Base-by-base conservation (phyloP, 1,139 yeast genomes). In the Citeromyces hawaiiensis region DNA sequence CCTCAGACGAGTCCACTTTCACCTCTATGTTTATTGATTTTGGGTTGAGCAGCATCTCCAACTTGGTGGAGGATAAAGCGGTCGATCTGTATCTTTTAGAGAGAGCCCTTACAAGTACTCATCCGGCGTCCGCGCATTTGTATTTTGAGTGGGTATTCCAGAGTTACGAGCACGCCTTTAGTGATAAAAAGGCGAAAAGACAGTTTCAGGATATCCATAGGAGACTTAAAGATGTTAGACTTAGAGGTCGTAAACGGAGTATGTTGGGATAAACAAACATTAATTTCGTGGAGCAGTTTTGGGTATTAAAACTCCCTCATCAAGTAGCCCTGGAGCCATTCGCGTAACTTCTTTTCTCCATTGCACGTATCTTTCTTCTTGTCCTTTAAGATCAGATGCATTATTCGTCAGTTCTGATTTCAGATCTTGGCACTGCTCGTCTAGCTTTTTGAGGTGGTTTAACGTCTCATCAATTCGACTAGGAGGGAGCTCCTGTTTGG, bases 31-130 rank as follows among this genome's bases (percentile, higher is more conserved):
- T 91, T 51, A 93, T 93, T 44, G 99, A 93, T 53, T 91, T 93
- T 60, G 99, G 99, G 0, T 67, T 93, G 15, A 76, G 83, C 4
- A 75, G 87, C n/a, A 77, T 78, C 43, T 77, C 94, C 1, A 71
- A 73, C 0, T 55, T 86, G 45, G 71, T 83, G 0, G 98, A 93
- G 51, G 97, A 91, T 54, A 87, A 86, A 56, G 97, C 98, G 2
- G 98, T 93, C 13, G 99, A 93, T 56, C 58, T 93, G 44, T 93
- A 91, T 52, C 97, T 93, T 8, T 63, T 93, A 45, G 98, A 93
- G 56, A 67, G 97, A 50, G 98, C 99, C 1, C 72, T 93, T 16
- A 61, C 73, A 33, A 83, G 95, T 48, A 93, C 98, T 1, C 98
- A 93, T 56, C 91, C 98, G 0, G 68, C 69, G 4, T 72, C 71